Evolutionary conservation across 2,329 filamentous ascomycete species (phyloP).

Genomic region (Massarina eburnea): DNA sequence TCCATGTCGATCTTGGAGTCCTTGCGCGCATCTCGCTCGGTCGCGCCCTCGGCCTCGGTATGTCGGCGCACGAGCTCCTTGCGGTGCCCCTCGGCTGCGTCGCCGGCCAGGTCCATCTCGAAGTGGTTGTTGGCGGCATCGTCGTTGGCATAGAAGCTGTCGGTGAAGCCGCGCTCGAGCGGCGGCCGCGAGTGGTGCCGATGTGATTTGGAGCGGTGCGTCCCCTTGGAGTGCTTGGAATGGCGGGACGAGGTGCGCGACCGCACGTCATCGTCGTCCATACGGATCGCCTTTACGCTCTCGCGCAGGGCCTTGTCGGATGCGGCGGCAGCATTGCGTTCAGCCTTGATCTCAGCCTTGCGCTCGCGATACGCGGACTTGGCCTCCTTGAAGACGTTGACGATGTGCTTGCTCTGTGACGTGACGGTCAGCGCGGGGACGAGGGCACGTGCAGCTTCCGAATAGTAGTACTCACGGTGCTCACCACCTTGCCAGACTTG

Average conservation of each 20-base stretch:
- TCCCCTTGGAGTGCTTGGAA: conserved; percentile 26
- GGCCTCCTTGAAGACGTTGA: conserved; percentile 90
- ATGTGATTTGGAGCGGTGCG: conserved; percentile 30
- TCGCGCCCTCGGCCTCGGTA: conserved; percentile 48
- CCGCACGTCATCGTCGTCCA: conserved; percentile 43
- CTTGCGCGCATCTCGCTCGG: no score
- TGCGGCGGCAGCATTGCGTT: conserved; percentile 62
- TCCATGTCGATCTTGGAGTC: conserved; percentile 76
- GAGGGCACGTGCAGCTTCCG: neutral
- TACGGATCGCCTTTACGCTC: conserved; percentile 53
- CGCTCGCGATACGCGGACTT: conserved; percentile 84
- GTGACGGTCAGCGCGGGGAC: conserved; percentile 19
- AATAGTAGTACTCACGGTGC: conserved; percentile 64
- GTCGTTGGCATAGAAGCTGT: conserved; percentile 50
- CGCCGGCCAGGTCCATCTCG: conserved; percentile 35
- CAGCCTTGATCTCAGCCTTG: conserved; percentile 77
- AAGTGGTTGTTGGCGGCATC: conserved; percentile 27
- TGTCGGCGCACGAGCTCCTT: conserved; percentile 48
- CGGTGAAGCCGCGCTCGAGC: conserved; percentile 49
- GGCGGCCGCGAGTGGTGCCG: conserved; percentile 30
- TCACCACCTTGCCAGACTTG: conserved; percentile 87
- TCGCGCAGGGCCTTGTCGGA: conserved; percentile 63
- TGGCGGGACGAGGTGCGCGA: conserved; percentile 35
- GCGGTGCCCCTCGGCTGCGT: conserved; percentile 31
- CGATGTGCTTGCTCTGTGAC: conserved; percentile 81